Evolutionary conservation across 495 filamentous ascomycete genomes (phyloP).

Genomic region (Penicillium parvum): DNA sequence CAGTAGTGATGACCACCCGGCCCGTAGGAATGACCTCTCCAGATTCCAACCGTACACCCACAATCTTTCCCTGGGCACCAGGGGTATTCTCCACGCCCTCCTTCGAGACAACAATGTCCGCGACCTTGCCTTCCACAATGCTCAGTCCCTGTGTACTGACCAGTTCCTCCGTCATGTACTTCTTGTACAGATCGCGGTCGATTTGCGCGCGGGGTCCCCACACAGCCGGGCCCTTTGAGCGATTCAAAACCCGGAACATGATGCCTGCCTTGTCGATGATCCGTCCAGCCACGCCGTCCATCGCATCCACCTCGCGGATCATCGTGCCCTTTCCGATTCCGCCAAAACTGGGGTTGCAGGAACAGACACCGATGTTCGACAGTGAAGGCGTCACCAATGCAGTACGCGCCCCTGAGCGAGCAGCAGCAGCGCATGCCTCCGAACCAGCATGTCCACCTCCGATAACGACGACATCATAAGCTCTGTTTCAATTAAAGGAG

Average conservation of each 20-base stretch:
- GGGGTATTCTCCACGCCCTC: slow-evolving; percentile 41
- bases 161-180: slow-evolving; percentile 88
- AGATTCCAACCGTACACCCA: slow-evolving; percentile 81
- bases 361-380: slow-evolving; percentile 90
- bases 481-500: slow-evolving; percentile 37
- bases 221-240: slow-evolving; percentile 87
- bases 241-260: slow-evolving; percentile 85
- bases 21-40: slow-evolving; percentile 78
- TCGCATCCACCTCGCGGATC: slow-evolving; percentile 89
- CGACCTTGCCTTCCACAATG: slow-evolving; percentile 81
- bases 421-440: slow-evolving; percentile 91
- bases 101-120: slow-evolving; percentile 74
- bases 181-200: slow-evolving; percentile 84
- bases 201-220: slow-evolving; percentile 98
- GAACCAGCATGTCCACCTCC: slow-evolving; percentile 94
- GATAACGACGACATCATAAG: slow-evolving; percentile 91
- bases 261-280: slow-evolving; percentile 92
- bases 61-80: slow-evolving; percentile 67
- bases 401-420: slow-evolving; percentile 82
- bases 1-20: slow-evolving; percentile 90
- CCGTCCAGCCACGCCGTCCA: slow-evolving; percentile 85
- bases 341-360: slow-evolving; percentile 95
- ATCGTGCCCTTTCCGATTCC: slow-evolving; percentile 99
- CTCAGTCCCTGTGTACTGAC: slow-evolving; percentile 67
- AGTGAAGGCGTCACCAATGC: slow-evolving; percentile 82